Evolutionary conservation across 2,329 filamentous ascomycete species (phyloP), one percentile per base, ranked within the genome.

Genomic region (Fusarium liriodendri): DNA sequence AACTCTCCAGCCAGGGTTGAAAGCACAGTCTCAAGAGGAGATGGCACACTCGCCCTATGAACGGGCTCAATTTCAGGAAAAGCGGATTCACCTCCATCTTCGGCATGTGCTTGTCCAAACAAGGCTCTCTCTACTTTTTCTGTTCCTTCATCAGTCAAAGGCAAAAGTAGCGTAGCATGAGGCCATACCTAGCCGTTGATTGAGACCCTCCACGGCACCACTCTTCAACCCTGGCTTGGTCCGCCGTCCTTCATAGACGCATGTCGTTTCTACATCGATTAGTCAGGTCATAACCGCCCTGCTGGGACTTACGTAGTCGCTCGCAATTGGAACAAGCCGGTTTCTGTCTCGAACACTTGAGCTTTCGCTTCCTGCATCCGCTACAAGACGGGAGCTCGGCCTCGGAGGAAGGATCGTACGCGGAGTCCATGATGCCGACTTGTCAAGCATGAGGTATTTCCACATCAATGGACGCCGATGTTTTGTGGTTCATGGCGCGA

Each of bases 331-430:
- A 69, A 20, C 69, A 73, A 9, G 60, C 20, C 13, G 71, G 71
- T 32, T 37, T 66, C 27, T 69, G 52, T 5, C 71, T 50, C 1
- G 71, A 73, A 18, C 71, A 73, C 50, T 69, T 73, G 20, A 73
- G 65, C 57, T 73, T 73, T 9, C 71, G 71, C 27, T 66, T 69
- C 32, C 71, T 57, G 22, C 71, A 73, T 6, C 71, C 47, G 8
- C 54, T 42, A 22, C 71, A 73, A 2, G 69, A 73, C 2, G 71
- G 71, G 1, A 73, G 42, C 58, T 62, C 62, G 57, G 61, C 37
- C 18, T 68, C 70, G 54, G 60, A 47, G 27, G 35, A 66, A 50
- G 27, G 27, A 7, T 66, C 64, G 64, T 66, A 52, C 64, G 64
- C n/a, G 32, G 47, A 27, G 8, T 57, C 52, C 52, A 57, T 57